phyloP scores from a whole-genome alignment of 768 basidiomycete species.

The Pisolithus microcarpus region DNA sequence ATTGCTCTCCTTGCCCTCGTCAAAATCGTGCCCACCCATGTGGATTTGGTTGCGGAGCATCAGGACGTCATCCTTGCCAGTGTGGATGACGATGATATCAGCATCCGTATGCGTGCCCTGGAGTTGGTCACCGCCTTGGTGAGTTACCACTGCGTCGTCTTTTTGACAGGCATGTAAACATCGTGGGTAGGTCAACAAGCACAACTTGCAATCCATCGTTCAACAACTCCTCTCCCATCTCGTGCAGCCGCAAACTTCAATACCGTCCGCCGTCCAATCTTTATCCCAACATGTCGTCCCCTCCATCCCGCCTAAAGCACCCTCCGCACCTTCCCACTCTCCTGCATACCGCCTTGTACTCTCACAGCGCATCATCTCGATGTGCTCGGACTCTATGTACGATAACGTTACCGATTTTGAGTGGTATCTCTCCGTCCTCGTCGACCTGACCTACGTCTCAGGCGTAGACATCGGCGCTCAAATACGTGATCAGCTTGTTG shows the following conservation, averaged over 20 bases:
- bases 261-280: constrained; percentile 51
- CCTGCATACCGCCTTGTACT: constrained; percentile 82
- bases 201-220: constrained; percentile 83
- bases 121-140: constrained; percentile 95
- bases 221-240: constrained; percentile 88
- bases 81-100: constrained; percentile 88
- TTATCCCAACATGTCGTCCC: constrained; percentile 47
- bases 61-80: constrained; percentile 87
- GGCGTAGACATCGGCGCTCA: constrained; percentile 69
- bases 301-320: constrained; percentile 30
- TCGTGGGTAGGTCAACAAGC: constrained; percentile 58
- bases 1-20: constrained; percentile 92
- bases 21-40: constrained; percentile 91
- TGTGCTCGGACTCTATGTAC: constrained; percentile 79
- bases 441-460: constrained; percentile 86
- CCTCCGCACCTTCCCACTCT: constrained; percentile 56
- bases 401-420: constrained; percentile 89
- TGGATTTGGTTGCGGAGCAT: constrained; percentile 83
- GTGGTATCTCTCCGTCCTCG: constrained; percentile 93
- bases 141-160: constrained; percentile 12
- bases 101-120: constrained; percentile 91
- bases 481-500: constrained; percentile 80
- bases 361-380: constrained; percentile 74
- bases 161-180: not conserved
- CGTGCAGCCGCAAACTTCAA: constrained; percentile 47